These are phyloP conservation scores for Paraphoma sp. DNA, from an alignment of 2,329 filamentous ascomycete species.

Conservation along the genomic window DNA sequence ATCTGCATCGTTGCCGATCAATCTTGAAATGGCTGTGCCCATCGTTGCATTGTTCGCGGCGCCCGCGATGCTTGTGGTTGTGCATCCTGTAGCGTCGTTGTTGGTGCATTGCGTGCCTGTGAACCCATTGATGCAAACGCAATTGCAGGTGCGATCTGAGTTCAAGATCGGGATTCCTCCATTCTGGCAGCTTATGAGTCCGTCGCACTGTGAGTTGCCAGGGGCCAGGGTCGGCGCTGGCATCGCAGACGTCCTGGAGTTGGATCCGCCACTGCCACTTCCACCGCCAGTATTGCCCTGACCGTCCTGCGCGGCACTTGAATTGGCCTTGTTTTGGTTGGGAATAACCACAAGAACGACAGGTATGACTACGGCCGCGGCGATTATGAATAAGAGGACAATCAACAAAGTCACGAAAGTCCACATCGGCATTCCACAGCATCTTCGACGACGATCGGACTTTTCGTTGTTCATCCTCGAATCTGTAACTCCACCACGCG, in stretches of 20 bases:
- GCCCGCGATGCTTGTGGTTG: slow-evolving; percentile 55
- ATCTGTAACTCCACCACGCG: slow-evolving; percentile 17
- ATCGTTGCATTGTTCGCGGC: slow-evolving; percentile 69
- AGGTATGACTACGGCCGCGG: slow-evolving; percentile 83
- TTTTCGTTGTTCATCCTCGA: slow-evolving; percentile 31
- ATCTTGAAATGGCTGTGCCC: slow-evolving; percentile 76
- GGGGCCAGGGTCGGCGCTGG: slow-evolving; percentile 27
- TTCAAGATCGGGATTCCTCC: slow-evolving; percentile 78
- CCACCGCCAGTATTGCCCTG: slow-evolving; percentile 6
- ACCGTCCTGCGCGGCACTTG: slow-evolving; percentile 24
- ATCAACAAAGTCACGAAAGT: slow-evolving; percentile 72
- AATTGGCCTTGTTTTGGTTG: slow-evolving; percentile 48
- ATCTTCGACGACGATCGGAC: slow-evolving; percentile 62
- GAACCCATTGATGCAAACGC: slow-evolving; percentile 88
- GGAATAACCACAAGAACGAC: slow-evolving; percentile 67
- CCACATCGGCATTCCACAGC: slow-evolving; percentile 86
- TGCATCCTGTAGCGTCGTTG: slow-evolving; percentile 61
- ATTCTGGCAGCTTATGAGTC: slow-evolving; percentile 73
- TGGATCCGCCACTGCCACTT: slow-evolving; percentile 26
- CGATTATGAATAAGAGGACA: slow-evolving; percentile 73
- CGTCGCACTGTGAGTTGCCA: slow-evolving; percentile 60
- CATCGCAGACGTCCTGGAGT: slow-evolving; percentile 18
- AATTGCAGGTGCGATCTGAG: slow-evolving; percentile 72
- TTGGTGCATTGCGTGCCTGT: slow-evolving; percentile 67
- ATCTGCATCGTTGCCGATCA: slow-evolving; percentile 68